phyloP scores from a whole-genome alignment of 1,139 yeast species.

The Suzukiozyma palmioleophila region DNA sequence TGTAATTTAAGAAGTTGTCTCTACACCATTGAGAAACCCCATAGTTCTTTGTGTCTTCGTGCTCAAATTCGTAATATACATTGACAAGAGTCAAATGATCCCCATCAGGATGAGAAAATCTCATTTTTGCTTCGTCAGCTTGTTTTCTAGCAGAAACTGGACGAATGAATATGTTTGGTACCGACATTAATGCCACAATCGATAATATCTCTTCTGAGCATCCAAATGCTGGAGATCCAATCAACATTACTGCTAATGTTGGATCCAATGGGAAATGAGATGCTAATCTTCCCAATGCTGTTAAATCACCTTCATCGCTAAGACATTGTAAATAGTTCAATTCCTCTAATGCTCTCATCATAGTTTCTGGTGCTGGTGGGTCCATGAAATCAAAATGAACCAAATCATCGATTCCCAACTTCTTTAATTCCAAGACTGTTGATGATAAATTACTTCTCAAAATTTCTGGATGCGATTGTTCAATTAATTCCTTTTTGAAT shows the following conservation, averaged over 20 bases:
- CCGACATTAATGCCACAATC: conserved; percentile 85
- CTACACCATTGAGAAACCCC: conserved; percentile 84
- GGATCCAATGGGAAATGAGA: conserved; percentile 96
- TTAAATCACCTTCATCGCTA: conserved; percentile 87
- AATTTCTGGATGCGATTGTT: conserved; percentile 95
- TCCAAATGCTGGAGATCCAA: conserved; percentile 76
- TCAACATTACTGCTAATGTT: conserved; percentile 87
- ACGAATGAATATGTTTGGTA: conserved; percentile 90
- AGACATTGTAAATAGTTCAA: conserved; percentile 84
- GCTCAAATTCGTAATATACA: conserved; percentile 79
- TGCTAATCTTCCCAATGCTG: conserved; percentile 83
- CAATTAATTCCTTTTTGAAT: conserved; percentile 86
- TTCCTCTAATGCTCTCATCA: conserved; percentile 98
- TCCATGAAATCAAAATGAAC: conserved; percentile 99
- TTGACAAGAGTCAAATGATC: conserved; percentile 90
- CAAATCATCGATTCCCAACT: conserved; percentile 89
- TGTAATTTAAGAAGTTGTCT: conserved; percentile 77
- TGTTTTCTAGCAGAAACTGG: conserved; percentile 85
- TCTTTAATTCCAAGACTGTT: conserved; percentile 88
- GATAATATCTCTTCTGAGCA: conserved; percentile 89
- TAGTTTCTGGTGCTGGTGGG: conserved; percentile 99
- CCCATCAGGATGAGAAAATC: conserved; percentile 91
- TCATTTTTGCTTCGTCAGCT: conserved; percentile 87
- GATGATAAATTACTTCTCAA: conserved; percentile 85
- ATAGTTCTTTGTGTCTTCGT: conserved; percentile 59